Evolutionary conservation across 1,284 basidiomycete genomes (phyloP).

Genomic region (Sanguinoderma infundibulare): DNA sequence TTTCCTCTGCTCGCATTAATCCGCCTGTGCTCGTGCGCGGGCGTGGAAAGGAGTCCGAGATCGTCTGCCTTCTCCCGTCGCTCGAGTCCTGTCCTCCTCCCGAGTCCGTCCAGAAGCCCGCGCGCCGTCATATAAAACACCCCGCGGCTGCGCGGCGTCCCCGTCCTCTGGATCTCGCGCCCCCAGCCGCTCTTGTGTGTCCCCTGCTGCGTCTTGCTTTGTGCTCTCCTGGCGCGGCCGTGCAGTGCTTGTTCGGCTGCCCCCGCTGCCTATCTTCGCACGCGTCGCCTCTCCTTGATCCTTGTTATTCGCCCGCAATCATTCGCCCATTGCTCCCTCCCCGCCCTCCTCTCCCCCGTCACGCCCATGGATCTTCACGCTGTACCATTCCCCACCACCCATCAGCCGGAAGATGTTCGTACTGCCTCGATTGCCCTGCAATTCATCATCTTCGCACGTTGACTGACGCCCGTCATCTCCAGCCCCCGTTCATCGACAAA

Average conservation of each 20-base stretch:
- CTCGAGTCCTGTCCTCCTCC: conserved; percentile 15
- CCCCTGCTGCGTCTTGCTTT: conserved; percentile 16
- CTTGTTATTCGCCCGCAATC: conserved; percentile 3
- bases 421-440: conserved; percentile 13
- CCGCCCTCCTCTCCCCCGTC: not conserved
- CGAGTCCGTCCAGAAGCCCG: conserved; percentile 4
- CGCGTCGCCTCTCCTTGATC: conserved; percentile 10
- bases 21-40: not conserved
- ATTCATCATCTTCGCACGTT: conserved; percentile 21
- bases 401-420: conserved; percentile 32
- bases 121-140: conserved; percentile 10
- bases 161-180: conserved; percentile 5
- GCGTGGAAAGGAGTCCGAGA: not conserved
- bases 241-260: conserved; percentile 17
- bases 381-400: conserved; percentile 34
- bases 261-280: conserved; percentile 18
- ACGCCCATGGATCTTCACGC: conserved; percentile 23
- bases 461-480: conserved; percentile 10
- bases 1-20: conserved; percentile 1
- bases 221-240: conserved; percentile 4
- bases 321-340: not conserved
- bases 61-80: conserved; percentile 12
- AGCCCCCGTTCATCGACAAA: conserved; percentile 15
- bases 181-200: not conserved
- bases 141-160: not conserved